Percentiles rank a stretch among this genome's conserved stretches.
Evolutionary conservation across 306 rosid genomes (phyloP).

Genomic region (Cicer judaicum): DNA sequence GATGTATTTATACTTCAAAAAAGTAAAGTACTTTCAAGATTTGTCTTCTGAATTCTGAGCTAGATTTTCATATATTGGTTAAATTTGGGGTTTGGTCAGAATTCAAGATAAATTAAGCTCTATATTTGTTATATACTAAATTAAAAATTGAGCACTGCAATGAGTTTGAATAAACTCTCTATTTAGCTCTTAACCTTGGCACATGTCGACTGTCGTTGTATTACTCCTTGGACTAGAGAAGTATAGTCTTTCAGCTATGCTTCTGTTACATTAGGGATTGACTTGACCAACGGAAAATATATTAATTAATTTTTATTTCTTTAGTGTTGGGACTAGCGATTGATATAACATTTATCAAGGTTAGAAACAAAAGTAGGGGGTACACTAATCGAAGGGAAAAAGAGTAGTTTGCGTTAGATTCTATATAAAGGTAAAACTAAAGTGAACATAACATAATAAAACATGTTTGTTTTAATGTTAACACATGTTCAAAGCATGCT

Average conservation of each 20-base stretch:
- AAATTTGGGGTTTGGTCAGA: background rate
- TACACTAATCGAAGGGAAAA: background rate
- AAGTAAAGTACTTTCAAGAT: background rate
- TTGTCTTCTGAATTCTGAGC: background rate
- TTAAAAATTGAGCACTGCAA: background rate
- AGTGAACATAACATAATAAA: background rate
- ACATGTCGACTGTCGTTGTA: background rate
- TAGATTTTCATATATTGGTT: conserved; percentile 11
- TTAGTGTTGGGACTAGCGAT: background rate
- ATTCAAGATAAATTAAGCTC: background rate
- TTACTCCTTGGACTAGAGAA: background rate
- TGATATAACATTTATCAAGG: background rate
- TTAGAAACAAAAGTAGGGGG: background rate
- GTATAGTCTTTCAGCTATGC: background rate
- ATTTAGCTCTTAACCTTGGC: background rate
- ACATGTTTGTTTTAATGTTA: no score
- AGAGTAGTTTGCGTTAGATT: background rate
- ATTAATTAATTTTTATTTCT: background rate
- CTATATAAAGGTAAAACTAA: background rate
- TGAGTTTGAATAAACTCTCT: background rate
- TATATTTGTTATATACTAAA: background rate
- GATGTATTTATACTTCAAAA: background rate
- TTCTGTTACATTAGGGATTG: background rate
- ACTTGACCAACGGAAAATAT: background rate
- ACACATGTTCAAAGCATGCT: background rate